Evolutionary conservation across 148 eudicot genomes (phyloP).

Genomic region (Arctostaphylos glauca): DNA sequence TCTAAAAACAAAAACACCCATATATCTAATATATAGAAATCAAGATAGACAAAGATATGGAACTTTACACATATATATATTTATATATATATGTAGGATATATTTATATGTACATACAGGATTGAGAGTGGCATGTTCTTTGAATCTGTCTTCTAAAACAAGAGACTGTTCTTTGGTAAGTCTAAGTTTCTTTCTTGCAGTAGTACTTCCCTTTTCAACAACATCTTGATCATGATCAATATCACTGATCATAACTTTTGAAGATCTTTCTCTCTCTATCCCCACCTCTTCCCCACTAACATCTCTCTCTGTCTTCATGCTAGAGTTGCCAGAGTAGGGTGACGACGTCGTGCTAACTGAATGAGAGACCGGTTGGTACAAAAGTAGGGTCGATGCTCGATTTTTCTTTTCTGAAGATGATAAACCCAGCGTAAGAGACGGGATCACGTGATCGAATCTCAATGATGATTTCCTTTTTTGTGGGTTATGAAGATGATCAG

Average conservation of each 20-base stretch:
- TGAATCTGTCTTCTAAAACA: conserved; percentile 39
- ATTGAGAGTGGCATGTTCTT: conserved; percentile 36
- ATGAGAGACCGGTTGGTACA: neutral
- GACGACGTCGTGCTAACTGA: neutral
- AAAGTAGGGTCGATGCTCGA: neutral
- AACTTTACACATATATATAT: too few species aligned
- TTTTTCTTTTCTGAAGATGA: neutral
- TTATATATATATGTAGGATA: too few species aligned
- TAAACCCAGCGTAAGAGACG: neutral
- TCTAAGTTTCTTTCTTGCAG: conserved; percentile 38
- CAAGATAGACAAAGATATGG: too few species aligned
- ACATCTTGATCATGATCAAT: conserved; percentile 21
- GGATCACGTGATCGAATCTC: neutral
- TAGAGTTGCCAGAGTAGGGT: conserved; percentile 16
- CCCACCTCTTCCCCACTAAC: conserved; percentile 16
- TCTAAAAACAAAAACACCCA: too few species aligned
- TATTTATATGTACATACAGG: conserved; percentile 27
- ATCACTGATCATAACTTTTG: neutral
- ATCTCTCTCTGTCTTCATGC: conserved; percentile 25
- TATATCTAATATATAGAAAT: too few species aligned
- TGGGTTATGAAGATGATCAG: neutral
- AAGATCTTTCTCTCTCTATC: conserved; percentile 2
- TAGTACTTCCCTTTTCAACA: conserved; percentile 23
- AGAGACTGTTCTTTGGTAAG: conserved; percentile 34
- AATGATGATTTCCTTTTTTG: neutral